Evolutionary conservation across 257 asterid species (phyloP).

Genomic region (Fraxinus pennsylvanica): DNA sequence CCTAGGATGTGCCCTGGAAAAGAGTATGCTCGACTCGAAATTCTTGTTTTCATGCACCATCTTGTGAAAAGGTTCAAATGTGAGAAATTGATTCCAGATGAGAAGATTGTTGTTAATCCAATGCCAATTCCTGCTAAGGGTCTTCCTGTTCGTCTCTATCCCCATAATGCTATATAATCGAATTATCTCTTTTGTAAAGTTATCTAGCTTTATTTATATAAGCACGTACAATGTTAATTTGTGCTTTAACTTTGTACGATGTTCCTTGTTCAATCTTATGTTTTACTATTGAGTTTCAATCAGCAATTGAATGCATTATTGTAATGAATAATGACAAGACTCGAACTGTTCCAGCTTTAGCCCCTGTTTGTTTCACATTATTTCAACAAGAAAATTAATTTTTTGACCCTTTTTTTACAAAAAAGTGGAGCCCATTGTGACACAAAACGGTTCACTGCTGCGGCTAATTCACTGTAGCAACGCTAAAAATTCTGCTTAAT

Average conservation of each 20-base stretch:
- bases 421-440: too few relatives aligned
- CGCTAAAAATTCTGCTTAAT: too few relatives aligned
- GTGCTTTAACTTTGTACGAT: neutral
- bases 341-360: too few relatives aligned
- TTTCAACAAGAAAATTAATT: too few relatives aligned
- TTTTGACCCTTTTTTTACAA: too few relatives aligned
- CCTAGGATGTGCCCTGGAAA: constrained; percentile 54
- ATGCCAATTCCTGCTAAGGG: constrained; percentile 54
- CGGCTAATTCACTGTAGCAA: too few relatives aligned
- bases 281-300: neutral
- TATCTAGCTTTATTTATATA: neutral
- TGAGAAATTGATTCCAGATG: constrained; percentile 41
- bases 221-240: neutral
- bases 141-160: constrained; percentile 44
- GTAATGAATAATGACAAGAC: too few relatives aligned
- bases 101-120: constrained; percentile 45
- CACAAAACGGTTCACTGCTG: too few relatives aligned
- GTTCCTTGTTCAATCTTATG: neutral
- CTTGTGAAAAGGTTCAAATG: constrained; percentile 39
- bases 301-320: too few relatives aligned
- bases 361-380: too few relatives aligned
- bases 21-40: constrained; percentile 47
- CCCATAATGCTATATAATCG: constrained; percentile 28
- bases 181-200: neutral
- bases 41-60: constrained; percentile 51